A percentile compares a stretch with the other conserved stretches of the same genome.
These are phyloP conservation scores for Triticum timopheevii DNA, from an alignment of 176 grass and related monocot species.

Conservation along the genomic window DNA sequence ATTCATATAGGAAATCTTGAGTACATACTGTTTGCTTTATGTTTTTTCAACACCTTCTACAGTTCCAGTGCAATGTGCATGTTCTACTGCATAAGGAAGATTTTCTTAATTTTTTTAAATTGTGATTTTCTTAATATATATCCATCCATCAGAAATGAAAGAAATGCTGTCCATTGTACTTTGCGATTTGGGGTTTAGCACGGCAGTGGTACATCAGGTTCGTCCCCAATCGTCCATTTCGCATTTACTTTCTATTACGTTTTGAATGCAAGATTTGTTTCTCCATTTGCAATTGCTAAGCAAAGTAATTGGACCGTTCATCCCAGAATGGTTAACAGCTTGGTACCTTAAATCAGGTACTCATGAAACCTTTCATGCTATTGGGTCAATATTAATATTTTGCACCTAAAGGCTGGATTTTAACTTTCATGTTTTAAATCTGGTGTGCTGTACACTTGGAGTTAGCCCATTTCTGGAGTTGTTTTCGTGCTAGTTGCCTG, in stretches of 20 bases:
- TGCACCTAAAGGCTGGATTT: not conserved
- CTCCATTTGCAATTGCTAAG: not conserved
- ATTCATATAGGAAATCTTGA: constrained; percentile 3
- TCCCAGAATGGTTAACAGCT: not conserved
- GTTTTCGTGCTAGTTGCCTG: not conserved
- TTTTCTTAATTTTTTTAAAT: constrained; percentile 5
- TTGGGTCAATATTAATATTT: not conserved
- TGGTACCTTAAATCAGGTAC: constrained; percentile 1
- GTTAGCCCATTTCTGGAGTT: constrained; percentile 1
- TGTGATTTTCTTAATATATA: constrained; percentile 20
- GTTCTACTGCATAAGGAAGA: not conserved
- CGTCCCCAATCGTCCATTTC: constrained; percentile 12
- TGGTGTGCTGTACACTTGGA: not conserved
- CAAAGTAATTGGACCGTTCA: not conserved
- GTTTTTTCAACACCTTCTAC: not conserved
- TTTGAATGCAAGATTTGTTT: constrained; percentile 1
- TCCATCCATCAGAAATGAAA: constrained; percentile 76
- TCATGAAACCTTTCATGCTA: constrained; percentile 4
- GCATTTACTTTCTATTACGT: not conserved
- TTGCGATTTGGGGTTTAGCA: constrained; percentile 74
- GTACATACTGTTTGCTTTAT: constrained; percentile 4
- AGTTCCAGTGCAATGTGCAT: not conserved
- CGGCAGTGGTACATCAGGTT: constrained; percentile 93
- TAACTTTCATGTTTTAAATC: not conserved
- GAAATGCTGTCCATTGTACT: constrained; percentile 88